Base-by-base conservation (phyloP, 2,329 filamentous ascomycete genomes). In the Calonectria hawksworthii region DNA sequence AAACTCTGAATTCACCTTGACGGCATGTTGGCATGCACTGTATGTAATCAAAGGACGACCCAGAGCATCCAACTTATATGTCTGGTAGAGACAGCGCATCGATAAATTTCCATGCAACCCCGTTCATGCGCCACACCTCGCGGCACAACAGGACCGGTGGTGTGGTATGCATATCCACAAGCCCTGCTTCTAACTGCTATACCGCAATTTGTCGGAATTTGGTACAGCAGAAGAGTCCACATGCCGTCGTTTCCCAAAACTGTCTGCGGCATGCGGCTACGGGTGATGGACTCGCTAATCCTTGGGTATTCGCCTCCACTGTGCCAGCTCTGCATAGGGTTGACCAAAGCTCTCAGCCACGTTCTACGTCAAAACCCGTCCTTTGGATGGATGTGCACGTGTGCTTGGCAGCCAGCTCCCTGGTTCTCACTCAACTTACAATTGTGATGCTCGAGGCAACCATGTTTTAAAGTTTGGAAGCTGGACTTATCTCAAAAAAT, bases 41-140 rank as follows among this genome's bases (percentile, higher is more conserved):
- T 52, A 61, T 26, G 56, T 44, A 61, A 28, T 52, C 56, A 65
- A 54, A 65, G 47, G 61, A 50, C 54, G n/a, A 41, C 23, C 34
- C 41, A 36, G 32, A 13, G 47, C 36, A 30, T 68, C 28, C 61
- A 54, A 74, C 61, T 70, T 73, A 69, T 67, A 68, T 63, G 51
- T 41, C n/a, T 34, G n/a, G 23, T 2, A 52, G 47, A 51, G 47
- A 26, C 50, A 44, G 41, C 36, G 21, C 50, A 54, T 65, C 63
- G 28, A 51, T 28, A 26, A 32, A 36, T 56, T 36, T 36, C 10
- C 56, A 64, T 52, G 32, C 30, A 34, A 44, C 61, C 23, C n/a
- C n/a, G n/a, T 34, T 32, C 41, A 68, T 41, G 30, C 36, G 23
- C 38, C 41, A 51, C 61, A 65, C 61, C 38, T 65, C 61, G 54